A percentile compares a stretch with the other conserved stretches of the same genome.
phyloP scores from a whole-genome alignment of 2,329 filamentous ascomycete species.

The Xylaria polymorpha region DNA sequence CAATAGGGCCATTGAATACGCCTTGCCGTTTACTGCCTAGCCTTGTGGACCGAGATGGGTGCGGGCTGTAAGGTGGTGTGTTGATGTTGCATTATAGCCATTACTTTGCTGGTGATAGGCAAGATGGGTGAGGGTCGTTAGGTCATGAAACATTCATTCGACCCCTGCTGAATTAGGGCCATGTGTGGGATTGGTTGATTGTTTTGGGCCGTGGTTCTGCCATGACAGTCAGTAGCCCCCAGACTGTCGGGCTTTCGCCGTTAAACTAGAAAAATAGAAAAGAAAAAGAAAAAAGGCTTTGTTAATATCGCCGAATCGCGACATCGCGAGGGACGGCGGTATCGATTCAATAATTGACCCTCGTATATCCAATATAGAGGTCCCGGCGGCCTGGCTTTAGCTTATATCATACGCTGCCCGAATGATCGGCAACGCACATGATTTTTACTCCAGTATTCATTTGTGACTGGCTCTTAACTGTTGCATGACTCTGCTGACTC shows the following conservation, averaged over 20 bases:
- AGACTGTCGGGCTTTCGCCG: conserved; percentile 9
- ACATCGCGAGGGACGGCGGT: background rate
- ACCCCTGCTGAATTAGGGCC: conserved; percentile 17
- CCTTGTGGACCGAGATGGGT: conserved; percentile 25
- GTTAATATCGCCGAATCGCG: conserved; percentile 3
- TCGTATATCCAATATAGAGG: background rate
- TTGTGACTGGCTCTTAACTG: conserved; percentile 27
- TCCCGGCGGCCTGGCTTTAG: conserved; percentile 5
- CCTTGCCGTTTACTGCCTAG: conserved; percentile 34
- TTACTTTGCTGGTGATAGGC: conserved; percentile 8
- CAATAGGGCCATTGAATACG: conserved; percentile 23
- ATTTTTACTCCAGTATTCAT: conserved; percentile 11
- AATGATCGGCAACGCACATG: conserved; percentile 28
- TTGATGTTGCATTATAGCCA: conserved; percentile 26
- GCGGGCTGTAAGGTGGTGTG: conserved; percentile 31
- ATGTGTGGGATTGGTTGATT: conserved; percentile 22
- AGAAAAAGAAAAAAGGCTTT: background rate
- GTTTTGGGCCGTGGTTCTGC: conserved; percentile 15
- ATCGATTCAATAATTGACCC: background rate
- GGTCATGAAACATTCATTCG: conserved; percentile 29
- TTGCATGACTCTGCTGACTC: conserved; percentile 39
- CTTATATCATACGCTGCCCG: conserved; percentile 5
- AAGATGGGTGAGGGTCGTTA: conserved; percentile 20
- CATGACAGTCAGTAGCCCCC: conserved; percentile 27
- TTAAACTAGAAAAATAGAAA: background rate